Evolutionary conservation across 495 filamentous ascomycete genomes (phyloP), one percentile per base, ranked within the genome.

Genomic region (Amniculicola lignicola): DNA sequence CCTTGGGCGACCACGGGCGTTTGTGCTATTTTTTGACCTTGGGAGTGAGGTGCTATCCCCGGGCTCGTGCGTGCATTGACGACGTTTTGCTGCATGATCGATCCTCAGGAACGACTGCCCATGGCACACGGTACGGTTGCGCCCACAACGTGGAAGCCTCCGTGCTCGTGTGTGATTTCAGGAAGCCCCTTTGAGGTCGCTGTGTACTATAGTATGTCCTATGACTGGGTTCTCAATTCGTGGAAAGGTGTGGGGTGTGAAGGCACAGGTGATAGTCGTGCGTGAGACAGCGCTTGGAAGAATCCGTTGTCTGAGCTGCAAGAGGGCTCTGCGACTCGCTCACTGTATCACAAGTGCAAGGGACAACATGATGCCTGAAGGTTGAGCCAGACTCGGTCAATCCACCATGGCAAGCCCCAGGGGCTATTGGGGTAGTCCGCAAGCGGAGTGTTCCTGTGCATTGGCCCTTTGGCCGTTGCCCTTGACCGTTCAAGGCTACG

Each of bases 31-130:
- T 51, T 51, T 38, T 25, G 35, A 24, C 18, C 11, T 39, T 15
- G 11, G 31, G 2, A 27, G 6, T 14, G 25, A 40, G 1, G 31
- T 9, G 19, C 12, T 16, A n/a, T n/a, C n/a, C n/a, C 47, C 25
- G 29, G n/a, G 18, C 31, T 14, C 10, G 23, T 7, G 25, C 21
- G 35, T 35, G 47, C 47, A 38, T 43, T 43, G 49, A 43, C 49
- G 35, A 53, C 36, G 24, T 31, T 31, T 53, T 27, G 31, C 19
- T 24, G 47, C 35, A 51, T 51, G 38, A 35, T 7, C 29, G 7
- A 27, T 51, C 5, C 16, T 27, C 21, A 40, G 27, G 49, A 53
- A 53, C 49, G 21, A 22, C 38, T 53, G 49, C 23, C 49, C 49
- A 43, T 10, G 27, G 38, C 49, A 6, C 22, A 10, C 16, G 16